Evolutionary conservation across 139 green algal genomes (phyloP).

Genomic region (Micractinium sp.): DNA sequence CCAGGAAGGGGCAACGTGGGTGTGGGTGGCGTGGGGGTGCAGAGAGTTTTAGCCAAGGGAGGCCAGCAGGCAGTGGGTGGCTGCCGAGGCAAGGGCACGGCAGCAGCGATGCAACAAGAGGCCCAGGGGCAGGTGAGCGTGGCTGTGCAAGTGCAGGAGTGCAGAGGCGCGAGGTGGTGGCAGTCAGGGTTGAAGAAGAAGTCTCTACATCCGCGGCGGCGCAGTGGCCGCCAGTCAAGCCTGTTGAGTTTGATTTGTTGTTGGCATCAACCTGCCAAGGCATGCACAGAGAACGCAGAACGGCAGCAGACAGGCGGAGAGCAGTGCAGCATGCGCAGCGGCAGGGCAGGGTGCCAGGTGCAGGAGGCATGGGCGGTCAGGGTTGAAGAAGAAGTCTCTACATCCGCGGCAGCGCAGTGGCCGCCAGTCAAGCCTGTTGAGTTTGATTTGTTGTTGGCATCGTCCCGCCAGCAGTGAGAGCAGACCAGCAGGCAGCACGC

Average conservation of each 20-base stretch:
- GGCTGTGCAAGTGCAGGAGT: no score
- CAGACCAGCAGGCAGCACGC: not conserved
- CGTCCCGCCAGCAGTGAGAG: not conserved
- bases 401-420: not conserved
- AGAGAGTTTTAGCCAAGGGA: not conserved
- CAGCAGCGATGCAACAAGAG: no score
- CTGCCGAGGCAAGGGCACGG: not conserved
- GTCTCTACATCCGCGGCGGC: slow-evolving; percentile 28
- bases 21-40: not conserved
- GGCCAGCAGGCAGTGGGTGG: no score
- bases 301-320: not conserved
- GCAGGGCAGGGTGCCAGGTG: no score
- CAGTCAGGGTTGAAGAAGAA: slow-evolving; percentile 39
- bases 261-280: slow-evolving; percentile 8
- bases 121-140: no score
- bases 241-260: slow-evolving; percentile 52
- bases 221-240: slow-evolving; percentile 34
- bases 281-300: not conserved
- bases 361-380: not conserved
- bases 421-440: slow-evolving; percentile 46
- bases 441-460: slow-evolving; percentile 44
- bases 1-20: not conserved
- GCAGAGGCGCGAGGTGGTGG: not conserved
- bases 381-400: slow-evolving; percentile 40
- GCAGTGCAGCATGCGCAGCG: not conserved